A percentile compares a stretch with the other conserved stretches of the same genome.
Evolutionary conservation across 2,329 filamentous ascomycete species (phyloP).

Genomic region (Akanthomyces lecanii): DNA sequence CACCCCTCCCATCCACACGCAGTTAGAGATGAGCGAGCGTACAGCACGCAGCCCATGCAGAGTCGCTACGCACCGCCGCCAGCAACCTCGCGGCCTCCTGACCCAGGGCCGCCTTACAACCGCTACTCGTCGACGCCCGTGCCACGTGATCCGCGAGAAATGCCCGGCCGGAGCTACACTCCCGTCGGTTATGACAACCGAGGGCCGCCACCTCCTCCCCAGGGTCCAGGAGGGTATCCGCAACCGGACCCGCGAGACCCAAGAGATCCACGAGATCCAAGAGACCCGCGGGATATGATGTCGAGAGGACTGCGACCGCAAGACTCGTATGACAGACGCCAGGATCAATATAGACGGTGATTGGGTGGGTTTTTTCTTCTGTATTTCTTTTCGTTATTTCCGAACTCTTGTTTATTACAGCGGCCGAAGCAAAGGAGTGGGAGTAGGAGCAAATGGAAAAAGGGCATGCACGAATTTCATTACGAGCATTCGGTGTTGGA

Average conservation of each 20-base stretch:
- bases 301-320: conserved; percentile 41
- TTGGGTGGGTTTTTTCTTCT: not conserved
- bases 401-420: not conserved
- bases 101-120: conserved; percentile 39
- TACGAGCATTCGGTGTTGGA: conserved; percentile 6
- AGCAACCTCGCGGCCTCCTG: conserved; percentile 35
- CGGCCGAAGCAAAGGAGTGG: not conserved
- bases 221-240: conserved; percentile 24
- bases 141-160: conserved; percentile 39
- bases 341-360: conserved; percentile 43
- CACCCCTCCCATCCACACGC: conserved; percentile 29
- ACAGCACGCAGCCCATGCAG: conserved; percentile 33
- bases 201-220: conserved; percentile 26
- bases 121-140: conserved; percentile 43
- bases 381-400: not conserved
- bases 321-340: conserved; percentile 40
- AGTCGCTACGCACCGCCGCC: conserved; percentile 35
- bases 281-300: conserved; percentile 40
- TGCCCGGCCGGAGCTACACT: conserved; percentile 43
- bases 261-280: conserved; percentile 26
- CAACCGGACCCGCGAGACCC: conserved; percentile 29
- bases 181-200: conserved; percentile 41
- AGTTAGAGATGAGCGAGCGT: conserved; percentile 37
- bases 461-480: not conserved
- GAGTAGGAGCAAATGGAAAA: not conserved